Evolutionary conservation across 208 protist genomes (phyloP).

Genomic region (Crithidia brevicula): DNA sequence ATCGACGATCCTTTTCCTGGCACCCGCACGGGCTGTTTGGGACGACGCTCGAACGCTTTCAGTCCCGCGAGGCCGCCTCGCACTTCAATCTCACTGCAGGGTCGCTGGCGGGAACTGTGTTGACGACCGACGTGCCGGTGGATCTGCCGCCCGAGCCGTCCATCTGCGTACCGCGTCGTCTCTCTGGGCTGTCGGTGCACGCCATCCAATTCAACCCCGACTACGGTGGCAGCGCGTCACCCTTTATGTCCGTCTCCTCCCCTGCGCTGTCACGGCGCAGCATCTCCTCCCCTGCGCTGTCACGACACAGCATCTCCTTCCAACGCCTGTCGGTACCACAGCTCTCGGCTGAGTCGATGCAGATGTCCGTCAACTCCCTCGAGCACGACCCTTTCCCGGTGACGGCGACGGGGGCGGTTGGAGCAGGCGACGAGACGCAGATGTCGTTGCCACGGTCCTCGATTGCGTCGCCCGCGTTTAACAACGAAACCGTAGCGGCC

Average conservation of each 20-base stretch:
- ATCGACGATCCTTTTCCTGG: conserved; percentile 10
- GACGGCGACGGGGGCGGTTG: too few relatives aligned
- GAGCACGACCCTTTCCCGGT: not conserved
- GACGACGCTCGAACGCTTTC: conserved; percentile 1
- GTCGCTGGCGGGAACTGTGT: conserved; percentile 27
- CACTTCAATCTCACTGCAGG: not conserved
- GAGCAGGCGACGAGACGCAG: not conserved
- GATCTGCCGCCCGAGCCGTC: conserved; percentile 25
- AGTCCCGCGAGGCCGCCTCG: not conserved
- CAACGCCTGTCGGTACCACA: conserved; percentile 21
- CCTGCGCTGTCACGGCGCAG: conserved; percentile 16
- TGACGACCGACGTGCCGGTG: conserved; percentile 13
- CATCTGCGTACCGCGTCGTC: not conserved
- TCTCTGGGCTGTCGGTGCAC: conserved; percentile 17
- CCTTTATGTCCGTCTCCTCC: conserved; percentile 45
- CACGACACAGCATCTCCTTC: conserved; percentile 9
- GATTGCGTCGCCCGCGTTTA: not conserved
- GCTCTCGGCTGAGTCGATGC: conserved; percentile 6
- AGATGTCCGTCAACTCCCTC: not conserved
- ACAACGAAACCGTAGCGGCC: conserved; percentile 5
- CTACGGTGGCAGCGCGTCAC: conserved; percentile 5
- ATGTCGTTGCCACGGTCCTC: not conserved
- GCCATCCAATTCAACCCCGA: conserved; percentile 34
- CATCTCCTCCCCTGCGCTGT: conserved; percentile 1
- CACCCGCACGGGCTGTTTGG: conserved; percentile 22